A percentile compares a stretch with the other conserved stretches of the same genome.
phyloP scores from a whole-genome alignment of 768 basidiomycete species.

The Serpula lacrymans region DNA sequence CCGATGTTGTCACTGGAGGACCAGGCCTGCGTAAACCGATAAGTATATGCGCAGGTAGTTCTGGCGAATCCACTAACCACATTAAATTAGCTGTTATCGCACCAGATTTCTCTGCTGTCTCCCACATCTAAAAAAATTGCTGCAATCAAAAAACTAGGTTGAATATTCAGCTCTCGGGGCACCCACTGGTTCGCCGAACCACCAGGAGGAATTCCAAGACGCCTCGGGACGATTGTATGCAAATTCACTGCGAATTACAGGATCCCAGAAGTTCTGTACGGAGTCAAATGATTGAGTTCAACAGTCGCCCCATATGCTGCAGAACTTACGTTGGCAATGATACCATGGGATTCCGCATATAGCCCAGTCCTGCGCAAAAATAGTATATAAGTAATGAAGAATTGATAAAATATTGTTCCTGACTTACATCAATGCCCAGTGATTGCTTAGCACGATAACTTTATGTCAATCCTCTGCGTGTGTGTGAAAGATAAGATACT shows the following conservation, averaged over 20 bases:
- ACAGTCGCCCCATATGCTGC: no score
- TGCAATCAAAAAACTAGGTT: not conserved
- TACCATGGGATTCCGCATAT: conserved; percentile 86
- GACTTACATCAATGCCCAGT: conserved; percentile 81
- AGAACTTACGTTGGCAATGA: conserved; percentile 74
- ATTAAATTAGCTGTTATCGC: conserved; percentile 82
- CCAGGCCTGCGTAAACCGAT: conserved; percentile 59
- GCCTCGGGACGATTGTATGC: conserved; percentile 63
- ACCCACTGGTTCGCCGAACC: conserved; percentile 84
- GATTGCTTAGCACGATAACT: no score
- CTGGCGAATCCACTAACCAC: no score
- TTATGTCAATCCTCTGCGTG: not conserved
- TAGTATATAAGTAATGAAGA: conserved; percentile 1
- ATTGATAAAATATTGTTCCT: not conserved
- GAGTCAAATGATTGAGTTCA: not conserved
- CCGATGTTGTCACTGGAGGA: conserved; percentile 66
- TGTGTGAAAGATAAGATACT: conserved; percentile 29
- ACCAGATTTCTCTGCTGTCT: conserved; percentile 73
- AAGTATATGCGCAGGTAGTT: not conserved
- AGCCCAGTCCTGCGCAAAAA: conserved; percentile 69
- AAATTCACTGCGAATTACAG: conserved; percentile 56
- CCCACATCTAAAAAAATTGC: conserved; percentile 76
- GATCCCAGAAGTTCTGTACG: conserved; percentile 84
- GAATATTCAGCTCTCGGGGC: conserved; percentile 8
- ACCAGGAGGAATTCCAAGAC: conserved; percentile 72